Conservation (phyloP, 1,284 basidiomycete species). For the Tilletia setariae region DNA sequence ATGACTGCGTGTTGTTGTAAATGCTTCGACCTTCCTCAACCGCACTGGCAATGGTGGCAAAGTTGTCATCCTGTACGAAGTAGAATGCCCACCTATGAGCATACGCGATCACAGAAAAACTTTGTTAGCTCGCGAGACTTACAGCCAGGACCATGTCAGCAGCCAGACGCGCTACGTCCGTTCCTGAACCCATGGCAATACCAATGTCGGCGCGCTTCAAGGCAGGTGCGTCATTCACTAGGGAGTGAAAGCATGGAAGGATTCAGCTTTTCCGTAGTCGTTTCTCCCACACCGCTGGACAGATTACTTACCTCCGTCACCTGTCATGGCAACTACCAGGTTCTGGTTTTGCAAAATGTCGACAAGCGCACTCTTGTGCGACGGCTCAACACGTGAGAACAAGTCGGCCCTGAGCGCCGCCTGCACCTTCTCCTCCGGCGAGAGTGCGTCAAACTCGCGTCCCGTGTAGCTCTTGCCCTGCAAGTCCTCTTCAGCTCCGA, state of each 20-base stretch:
- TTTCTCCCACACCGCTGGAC: too few relatives aligned
- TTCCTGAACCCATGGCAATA: slow-evolving; percentile 58
- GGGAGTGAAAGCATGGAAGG: slow-evolving; percentile 55
- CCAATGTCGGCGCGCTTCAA: slow-evolving; percentile 57
- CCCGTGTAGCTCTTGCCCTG: slow-evolving; percentile 92
- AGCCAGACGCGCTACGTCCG: slow-evolving; percentile 57
- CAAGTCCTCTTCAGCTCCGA: slow-evolving; percentile 64
- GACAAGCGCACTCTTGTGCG: slow-evolving; percentile 90
- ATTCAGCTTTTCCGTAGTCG: not conserved
- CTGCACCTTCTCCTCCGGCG: slow-evolving; percentile 67
- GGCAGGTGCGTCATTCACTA: slow-evolving; percentile 58
- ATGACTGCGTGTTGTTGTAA: slow-evolving; percentile 98
- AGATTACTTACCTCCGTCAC: slow-evolving; percentile 34
- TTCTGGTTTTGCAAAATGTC: slow-evolving; percentile 89
- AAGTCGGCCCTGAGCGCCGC: slow-evolving; percentile 82
- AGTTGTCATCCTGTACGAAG: slow-evolving; percentile 57
- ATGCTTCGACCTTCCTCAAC: slow-evolving; percentile 89
- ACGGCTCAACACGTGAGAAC: slow-evolving; percentile 90
- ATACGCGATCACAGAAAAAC: too few relatives aligned
- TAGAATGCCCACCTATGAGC: too few relatives aligned
- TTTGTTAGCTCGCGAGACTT: too few relatives aligned
- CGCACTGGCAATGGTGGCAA: slow-evolving; percentile 57
- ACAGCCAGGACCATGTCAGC: slow-evolving; percentile 57
- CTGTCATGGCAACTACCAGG: slow-evolving; percentile 88
- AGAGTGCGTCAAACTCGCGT: slow-evolving; percentile 79